Base-by-base conservation (phyloP, 306 rosid species). In the Dicorynia guianensis region DNA sequence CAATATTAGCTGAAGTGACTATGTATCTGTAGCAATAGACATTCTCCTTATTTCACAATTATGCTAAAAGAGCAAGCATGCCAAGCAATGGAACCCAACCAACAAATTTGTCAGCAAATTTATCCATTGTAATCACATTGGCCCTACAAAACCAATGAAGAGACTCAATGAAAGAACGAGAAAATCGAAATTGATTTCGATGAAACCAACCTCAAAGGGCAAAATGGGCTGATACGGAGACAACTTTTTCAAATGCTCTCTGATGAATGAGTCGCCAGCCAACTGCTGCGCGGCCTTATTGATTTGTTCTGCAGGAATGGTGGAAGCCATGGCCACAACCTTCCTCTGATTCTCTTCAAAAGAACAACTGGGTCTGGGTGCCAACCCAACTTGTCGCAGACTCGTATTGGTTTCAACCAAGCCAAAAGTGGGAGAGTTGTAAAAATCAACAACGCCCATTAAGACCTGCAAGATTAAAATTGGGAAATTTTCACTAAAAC, bases 201-300 rank as follows among this genome's bases (percentile, higher is more conserved):
- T 3, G 40, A 50, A 3, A 71, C 56, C 6, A 63, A 91, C 97
- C 98, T 95, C 97, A 74, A 95, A 95, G 14, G 98, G 97, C 66
- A 92, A 89, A 85, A 95, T 95, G 72, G 98, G 89, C 49, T 95
- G 98, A 76, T 92, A 92, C 72, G 98, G 97, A 75, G 96, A 77
- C 84, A 95, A 82, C 48, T 86, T 83, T 69, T 89, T 87, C 60
- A 95, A 85, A 85, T 95, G 98, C 60, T 92, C 38, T 68, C 97
- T 89, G 62, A 95, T 90, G 82, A 95, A 95, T 17, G 92, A 90
- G 55, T 95, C 98, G 8, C 92, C 97, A 0, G 89, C 80, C 55
- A 87, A 82, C 52, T 73, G 72, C 35, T 46, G 76, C 53, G 84
- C 65, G 33, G 75, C 85, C 38, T 75, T 83, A 57, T 50, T 77